These are phyloP conservation scores for Aureobasidium sp. DNA, from an alignment of 2,329 filamentous ascomycete genomes.

Conservation along the genomic window DNA sequence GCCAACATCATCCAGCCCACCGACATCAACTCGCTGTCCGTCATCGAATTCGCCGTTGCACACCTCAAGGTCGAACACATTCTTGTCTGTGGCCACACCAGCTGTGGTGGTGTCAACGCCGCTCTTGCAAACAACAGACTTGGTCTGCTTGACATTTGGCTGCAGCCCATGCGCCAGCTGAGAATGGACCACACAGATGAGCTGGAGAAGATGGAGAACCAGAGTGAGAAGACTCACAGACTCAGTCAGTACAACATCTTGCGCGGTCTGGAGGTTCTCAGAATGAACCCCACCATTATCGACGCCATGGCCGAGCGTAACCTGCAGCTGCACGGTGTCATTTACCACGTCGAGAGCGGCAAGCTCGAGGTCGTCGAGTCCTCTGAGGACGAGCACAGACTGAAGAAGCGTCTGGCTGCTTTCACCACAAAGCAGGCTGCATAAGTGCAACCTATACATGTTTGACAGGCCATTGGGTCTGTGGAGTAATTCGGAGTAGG, in stretches of 20 bases:
- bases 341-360: conserved; percentile 60
- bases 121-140: conserved; percentile 48
- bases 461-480: not conserved
- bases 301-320: conserved; percentile 63
- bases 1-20: conserved; percentile 70
- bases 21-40: conserved; percentile 66
- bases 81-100: conserved; percentile 54
- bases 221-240: conserved; percentile 46
- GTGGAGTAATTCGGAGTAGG: conserved; percentile 2
- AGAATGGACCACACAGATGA: conserved; percentile 44
- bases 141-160: conserved; percentile 53
- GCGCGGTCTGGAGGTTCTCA: conserved; percentile 56
- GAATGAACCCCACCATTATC: conserved; percentile 59
- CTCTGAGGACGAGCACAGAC: conserved; percentile 22
- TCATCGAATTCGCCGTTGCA: conserved; percentile 71
- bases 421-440: conserved; percentile 12
- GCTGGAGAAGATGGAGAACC: conserved; percentile 37
- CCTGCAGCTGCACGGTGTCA: conserved; percentile 65
- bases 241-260: conserved; percentile 72
- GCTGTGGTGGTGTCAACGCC: conserved; percentile 51
- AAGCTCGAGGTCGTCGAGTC: conserved; percentile 44
- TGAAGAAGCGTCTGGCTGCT: conserved; percentile 15
- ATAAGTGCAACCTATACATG: not conserved
- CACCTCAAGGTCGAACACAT: conserved; percentile 60
- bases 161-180: conserved; percentile 47